Evolutionary conservation across 768 basidiomycete genomes (phyloP), one percentile per base, ranked within the genome.

Genomic region (Xerocomellus intermedius): DNA sequence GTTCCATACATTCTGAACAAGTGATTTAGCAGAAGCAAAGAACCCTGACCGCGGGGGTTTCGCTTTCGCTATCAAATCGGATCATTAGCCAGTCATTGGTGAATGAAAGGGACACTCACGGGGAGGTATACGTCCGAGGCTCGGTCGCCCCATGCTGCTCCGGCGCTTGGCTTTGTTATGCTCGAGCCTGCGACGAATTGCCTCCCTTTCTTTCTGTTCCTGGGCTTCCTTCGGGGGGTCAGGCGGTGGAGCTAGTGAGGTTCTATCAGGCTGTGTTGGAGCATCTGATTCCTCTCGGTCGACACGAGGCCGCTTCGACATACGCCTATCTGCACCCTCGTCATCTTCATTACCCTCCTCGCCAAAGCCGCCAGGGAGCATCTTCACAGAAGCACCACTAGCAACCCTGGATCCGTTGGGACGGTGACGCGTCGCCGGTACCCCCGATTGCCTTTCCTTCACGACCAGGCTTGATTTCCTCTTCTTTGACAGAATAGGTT

Each of bases 1-100:
- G 61, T 82, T 84, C 87, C 87, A 91, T 1, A 91, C 87, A 58
- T 80, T 87, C 61, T 79, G 76, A 5, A 91, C 88, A 4, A 91
- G 73, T 1, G 82, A 80, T 67, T 89, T 91, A 8, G 89, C 84
- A 21, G 77, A 74, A 8, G 84, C 78, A 7, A 91, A 69, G 74
- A 91, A 89, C 2, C 87, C 89, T 54, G 89, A 83, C 36, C 82
- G 80, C 5, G 82, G 75, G 2, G 82, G 62, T 54, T 71, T 72
- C 19, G 61, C 49, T 65, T 75, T 76, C 48, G 64, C 71, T 75
- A 67, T 63, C 75, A 74, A 42, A 42, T 41, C 55, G 47, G 37
- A 48, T 46, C 14, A 50, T 50, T 8, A 71, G 46, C n/a, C 7
- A 22, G 43, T 33, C 4, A 44, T 60, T 16, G 14, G 17, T 19